Evolutionary conservation across 2,329 filamentous ascomycete species (phyloP), one percentile per base, ranked within the genome.

Genomic region (Plenodomus biglobosus): DNA sequence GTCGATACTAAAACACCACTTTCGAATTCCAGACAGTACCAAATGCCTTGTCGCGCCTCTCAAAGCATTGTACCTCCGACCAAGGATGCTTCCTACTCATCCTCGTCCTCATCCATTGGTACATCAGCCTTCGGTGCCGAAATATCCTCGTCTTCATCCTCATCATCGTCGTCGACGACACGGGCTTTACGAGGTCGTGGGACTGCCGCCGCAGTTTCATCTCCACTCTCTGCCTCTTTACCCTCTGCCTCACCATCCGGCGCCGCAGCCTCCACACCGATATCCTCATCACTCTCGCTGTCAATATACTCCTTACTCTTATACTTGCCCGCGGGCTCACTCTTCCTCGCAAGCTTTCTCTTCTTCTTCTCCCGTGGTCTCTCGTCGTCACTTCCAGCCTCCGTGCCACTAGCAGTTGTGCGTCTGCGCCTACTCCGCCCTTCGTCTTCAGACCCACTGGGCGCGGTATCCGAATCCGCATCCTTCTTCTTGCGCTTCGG

Each of bases 291-390:
- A 43, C 58, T 63, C n/a, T 88, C 86, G 54, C 92, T 88, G 38
- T 90, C 86, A 21, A 96, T 85, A 53, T 91, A 83, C 72, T 95
- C 91, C 1, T 82, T 85, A 42, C 87, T 92, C 80, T 96, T 96
- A 79, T 83, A 95, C 73, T 95, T 95, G 69, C 71, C 73, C 61
- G 66, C 40, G 0, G 62, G 61, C 45, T 69, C 64, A 58, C 69
- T 58, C 64, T 82, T 82, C 50, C 81, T 73, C 59, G 84, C 82
- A 43, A 85, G 62, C 62, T 80, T 80, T 68, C 82, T 77, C 66
- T 81, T 80, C 75, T 85, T 85, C 73, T 85, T 85, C 73, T 81
- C 81, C 44, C 73, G 72, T 17, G 74, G 85, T 18, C 81, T 80
- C 48, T 80, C 77, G 49, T 82, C 84, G 71, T 86, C 87, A 67